Evolutionary conservation across 768 basidiomycete genomes (phyloP).

Genomic region (Auricularia heimuer): DNA sequence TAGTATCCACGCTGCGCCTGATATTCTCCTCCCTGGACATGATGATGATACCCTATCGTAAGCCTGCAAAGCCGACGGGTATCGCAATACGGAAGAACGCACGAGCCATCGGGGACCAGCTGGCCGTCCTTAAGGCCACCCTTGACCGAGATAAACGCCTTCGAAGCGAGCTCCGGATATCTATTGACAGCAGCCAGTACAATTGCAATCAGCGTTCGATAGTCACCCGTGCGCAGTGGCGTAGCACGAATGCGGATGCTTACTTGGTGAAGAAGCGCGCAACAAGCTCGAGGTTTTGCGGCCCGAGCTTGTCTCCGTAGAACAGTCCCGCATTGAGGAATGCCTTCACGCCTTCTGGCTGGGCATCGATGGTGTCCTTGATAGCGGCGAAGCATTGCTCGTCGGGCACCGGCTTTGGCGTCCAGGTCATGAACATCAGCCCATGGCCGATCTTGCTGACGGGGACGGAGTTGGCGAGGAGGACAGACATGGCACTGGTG

Average conservation of each 20-base stretch:
- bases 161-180: constrained; percentile 34
- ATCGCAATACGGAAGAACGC: not conserved
- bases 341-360: constrained; percentile 36
- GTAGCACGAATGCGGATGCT: not conserved
- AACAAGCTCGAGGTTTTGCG: constrained; percentile 40
- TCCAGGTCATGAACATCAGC: constrained; percentile 25
- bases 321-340: constrained; percentile 40
- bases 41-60: not conserved
- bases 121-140: constrained; percentile 6
- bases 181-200: constrained; percentile 15
- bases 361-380: constrained; percentile 36
- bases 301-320: constrained; percentile 23
- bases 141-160: constrained; percentile 7
- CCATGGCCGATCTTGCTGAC: not conserved
- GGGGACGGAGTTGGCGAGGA: too few species aligned
- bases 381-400: constrained; percentile 57
- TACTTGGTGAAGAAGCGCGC: constrained; percentile 32
- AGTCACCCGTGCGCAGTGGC: not conserved
- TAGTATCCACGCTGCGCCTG: constrained; percentile 4
- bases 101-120: not conserved
- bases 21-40: constrained; percentile 2
- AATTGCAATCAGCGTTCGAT: not conserved
- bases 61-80: not conserved
- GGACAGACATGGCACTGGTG: too few species aligned
- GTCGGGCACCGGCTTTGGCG: constrained; percentile 37